Base-by-base conservation (phyloP, 208 protist genomes). In the Crithidia thermophila region DNA sequence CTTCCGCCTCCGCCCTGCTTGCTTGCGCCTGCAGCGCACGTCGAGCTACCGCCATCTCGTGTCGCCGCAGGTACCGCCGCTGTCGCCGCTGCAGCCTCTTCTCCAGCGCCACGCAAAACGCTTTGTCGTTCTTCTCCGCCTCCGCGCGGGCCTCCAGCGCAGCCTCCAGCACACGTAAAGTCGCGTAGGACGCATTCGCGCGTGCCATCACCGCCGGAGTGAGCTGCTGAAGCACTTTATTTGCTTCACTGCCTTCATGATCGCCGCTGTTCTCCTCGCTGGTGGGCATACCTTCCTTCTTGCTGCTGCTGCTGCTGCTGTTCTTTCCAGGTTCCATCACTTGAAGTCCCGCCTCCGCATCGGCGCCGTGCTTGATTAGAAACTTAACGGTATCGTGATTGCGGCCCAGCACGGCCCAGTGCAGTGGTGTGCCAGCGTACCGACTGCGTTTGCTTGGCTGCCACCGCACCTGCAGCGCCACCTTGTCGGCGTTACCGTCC, bases 371-470 rank as follows among this genome's bases (percentile, higher is more conserved):
- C 50, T 63, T 55, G 4, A 95, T 58, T 11, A 95, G 76, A 62
- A 82, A 88, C 40, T 64, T 63, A 23, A 95, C 61, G 7, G 66
- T 77, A 28, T 67, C 67, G 57, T 93, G 86, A 7, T 70, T 75
- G 33, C 86, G 78, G 21, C 80, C 84, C 7, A 93, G 70, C 28
- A 90, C 84, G 1, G 89, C 89, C 87, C 89, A 95, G 70, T 93
- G 89, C 51, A 95, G 78, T 28, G 90, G 86, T 1, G 69, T 72
- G 7, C 84, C 90, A 0, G 57, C 56, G 57, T 79, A 86, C 25
- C 53, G 42, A 47, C 86, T 91, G 21, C 77, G 60, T 56, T 78
- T 73, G 67, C 77, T 86, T n/a, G 82, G 75, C 77, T 88, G 84
- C 81, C 85, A 92, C 16, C 72, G 23, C 45, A 78, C 69, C 4